Base-by-base conservation (phyloP, 768 basidiomycete genomes). In the Lanmaoa rubissima region DNA sequence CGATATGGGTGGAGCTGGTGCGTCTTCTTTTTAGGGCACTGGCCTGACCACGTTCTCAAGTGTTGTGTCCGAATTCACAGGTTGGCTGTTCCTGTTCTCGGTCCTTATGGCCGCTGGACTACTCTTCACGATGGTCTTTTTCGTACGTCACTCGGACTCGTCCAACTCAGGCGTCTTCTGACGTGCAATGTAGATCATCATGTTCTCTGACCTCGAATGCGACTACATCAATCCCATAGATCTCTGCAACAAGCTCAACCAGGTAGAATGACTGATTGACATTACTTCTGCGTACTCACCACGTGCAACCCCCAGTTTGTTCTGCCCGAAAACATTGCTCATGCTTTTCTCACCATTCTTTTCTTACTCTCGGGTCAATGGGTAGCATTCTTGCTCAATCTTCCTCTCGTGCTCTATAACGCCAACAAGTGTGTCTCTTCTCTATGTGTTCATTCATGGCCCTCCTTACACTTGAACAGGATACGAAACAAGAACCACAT, bases 181-280 rank as follows among this genome's bases (percentile, higher is more conserved):
- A 63, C 51, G 14, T 10, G 11, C 44, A 32, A 5, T 35, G 34
- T 65, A 98, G 96, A 98, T 99, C 69, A 98, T 99, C 80, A 98
- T 98, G 96, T 98, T 98, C 81, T 97, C 94, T 43, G 97, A 98
- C 78, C 79, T 98, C 70, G 96, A 98, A 78, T 97, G 94, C 80
- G 94, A 97, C 82, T 98, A 98, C 78, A 96, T 98, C 81, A 99
- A 99, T 76, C 97, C 97, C 51, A 99, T 99, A 84, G 97, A 99
- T 75, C 87, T 98, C 39, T 98, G 97, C 78, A 98, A 98, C 78
- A 98, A 97, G 80, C 87, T 98, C 67, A 98, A 98, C 72, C 92
- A 94, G 76, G 96, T 96, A 61, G 5, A 12, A 41, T 28, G 16
- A 40, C 26, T 13, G 32, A 43, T 24, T 54, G 21, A 24, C 21